phyloP scores from a whole-genome alignment of 106 monocot species.

The Dioscorea zingiberensis region DNA sequence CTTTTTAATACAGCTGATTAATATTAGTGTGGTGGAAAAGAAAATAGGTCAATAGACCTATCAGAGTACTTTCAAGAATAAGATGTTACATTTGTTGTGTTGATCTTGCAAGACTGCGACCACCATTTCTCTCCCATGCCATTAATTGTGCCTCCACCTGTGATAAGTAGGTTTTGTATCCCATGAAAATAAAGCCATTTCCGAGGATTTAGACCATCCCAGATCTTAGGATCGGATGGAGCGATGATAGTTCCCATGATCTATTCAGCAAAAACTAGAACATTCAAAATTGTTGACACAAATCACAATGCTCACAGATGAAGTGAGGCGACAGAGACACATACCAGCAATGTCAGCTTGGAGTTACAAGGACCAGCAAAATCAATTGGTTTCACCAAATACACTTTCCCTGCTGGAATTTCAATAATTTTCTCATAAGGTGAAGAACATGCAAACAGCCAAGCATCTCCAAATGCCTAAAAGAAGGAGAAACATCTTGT shows the following conservation, averaged over 20 bases:
- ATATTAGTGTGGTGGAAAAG: background rate
- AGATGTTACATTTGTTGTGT: conserved; percentile 43
- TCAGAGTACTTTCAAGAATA: conserved; percentile 4
- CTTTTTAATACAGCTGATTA: background rate
- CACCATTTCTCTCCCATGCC: conserved; percentile 78
- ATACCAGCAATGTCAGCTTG: conserved; percentile 55
- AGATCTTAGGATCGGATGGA: conserved; percentile 54
- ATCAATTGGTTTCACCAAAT: conserved; percentile 40
- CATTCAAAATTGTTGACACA: background rate
- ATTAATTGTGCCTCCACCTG: conserved; percentile 43
- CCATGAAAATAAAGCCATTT: conserved; percentile 54
- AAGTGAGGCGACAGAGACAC: background rate
- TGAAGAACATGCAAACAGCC: conserved; percentile 55
- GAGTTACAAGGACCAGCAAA: conserved; percentile 51
- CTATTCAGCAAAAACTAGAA: conserved; percentile 18
- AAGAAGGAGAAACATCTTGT: background rate
- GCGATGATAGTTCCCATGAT: conserved; percentile 58
- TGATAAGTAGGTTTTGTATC: conserved; percentile 26
- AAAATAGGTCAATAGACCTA: background rate
- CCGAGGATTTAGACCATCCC: conserved; percentile 32
- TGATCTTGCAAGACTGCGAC: conserved; percentile 72
- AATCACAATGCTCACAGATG: background rate
- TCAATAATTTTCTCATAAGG: conserved; percentile 20
- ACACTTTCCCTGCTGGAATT: conserved; percentile 44
- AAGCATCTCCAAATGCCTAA: conserved; percentile 64